Conservation (phyloP, 345 rosid species). For the Arabidopsis arenosa region DNA sequence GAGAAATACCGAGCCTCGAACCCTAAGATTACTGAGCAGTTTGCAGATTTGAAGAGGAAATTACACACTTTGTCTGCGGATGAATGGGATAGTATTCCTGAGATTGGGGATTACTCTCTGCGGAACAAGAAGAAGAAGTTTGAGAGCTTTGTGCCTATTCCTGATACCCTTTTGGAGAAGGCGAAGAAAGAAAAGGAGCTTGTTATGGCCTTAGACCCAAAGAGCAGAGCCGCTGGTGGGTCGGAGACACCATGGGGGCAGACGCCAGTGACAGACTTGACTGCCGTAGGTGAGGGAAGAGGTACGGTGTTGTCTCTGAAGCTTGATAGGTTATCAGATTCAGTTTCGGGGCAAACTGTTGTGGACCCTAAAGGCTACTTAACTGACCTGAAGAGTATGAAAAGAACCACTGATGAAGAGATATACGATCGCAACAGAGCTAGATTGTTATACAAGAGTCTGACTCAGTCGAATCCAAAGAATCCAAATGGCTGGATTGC, state of each 20-base stretch:
- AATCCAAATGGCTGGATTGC: too few species aligned
- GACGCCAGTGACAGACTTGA: slow-evolving; percentile 87
- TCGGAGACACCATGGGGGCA: slow-evolving; percentile 89
- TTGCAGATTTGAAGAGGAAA: slow-evolving; percentile 92
- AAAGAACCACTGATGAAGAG: too few species aligned
- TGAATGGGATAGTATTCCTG: slow-evolving; percentile 93
- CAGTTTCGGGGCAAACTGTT: slow-evolving; percentile 79
- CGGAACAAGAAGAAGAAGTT: slow-evolving; percentile 89
- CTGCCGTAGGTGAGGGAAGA: slow-evolving; percentile 97
- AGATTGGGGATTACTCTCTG: slow-evolving; percentile 86
- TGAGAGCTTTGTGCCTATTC: slow-evolving; percentile 92
- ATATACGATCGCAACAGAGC: too few species aligned
- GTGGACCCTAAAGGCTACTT: too few species aligned
- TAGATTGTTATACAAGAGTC: too few species aligned
- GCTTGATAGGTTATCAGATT: slow-evolving; percentile 88
- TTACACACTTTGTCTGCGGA: slow-evolving; percentile 65
- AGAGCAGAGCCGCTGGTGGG: slow-evolving; percentile 80
- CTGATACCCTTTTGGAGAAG: slow-evolving; percentile 89
- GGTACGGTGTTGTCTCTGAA: slow-evolving; percentile 90
- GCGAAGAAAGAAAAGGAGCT: slow-evolving; percentile 95
- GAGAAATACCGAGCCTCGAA: slow-evolving; percentile 91
- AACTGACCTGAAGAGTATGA: too few species aligned
- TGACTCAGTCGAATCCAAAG: too few species aligned
- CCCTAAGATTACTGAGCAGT: slow-evolving; percentile 92
- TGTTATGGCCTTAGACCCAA: slow-evolving; percentile 93